Base-by-base conservation (phyloP, 805 yeast genomes). In the Yueomyces sp. region DNA sequence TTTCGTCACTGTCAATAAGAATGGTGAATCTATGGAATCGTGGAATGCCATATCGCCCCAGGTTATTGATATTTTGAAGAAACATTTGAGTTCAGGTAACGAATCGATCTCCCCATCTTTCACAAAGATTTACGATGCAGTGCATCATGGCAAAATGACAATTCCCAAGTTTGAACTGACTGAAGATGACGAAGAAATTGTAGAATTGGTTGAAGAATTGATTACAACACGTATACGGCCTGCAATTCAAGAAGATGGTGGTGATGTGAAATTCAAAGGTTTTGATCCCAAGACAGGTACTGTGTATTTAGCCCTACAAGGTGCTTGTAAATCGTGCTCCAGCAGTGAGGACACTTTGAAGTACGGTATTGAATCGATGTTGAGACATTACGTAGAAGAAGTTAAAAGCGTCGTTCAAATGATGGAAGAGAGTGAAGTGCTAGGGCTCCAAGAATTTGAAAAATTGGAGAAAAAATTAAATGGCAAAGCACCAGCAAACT, bases 231-330 rank as follows among this genome's bases (percentile, higher is more conserved):
- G 96, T 59, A 88, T 92, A 42, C 79, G 96, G 57, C 99, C 99
- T 1, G 96, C 97, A 1, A 87, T 92, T 45, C 95, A 87, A 66
- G 99, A 92, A 56, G 99, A 92, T 56, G 99, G 99, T 49, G 99
- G 99, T 33, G 97, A 92, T 57, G 80, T 92, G 48, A 88, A 85
- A 53, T 94, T 79, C 60, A 74, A 84, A 46, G 92, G 85, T 4
- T 88, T 85, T 58, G 85, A 85, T 45, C 86, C 82, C 49, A 85
- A 81, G 46, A 72, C 82, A 1, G 98, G 98, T 2, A 78, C 82
- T 11, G 97, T 94, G 5, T 84, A 77, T 60, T 74, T 92, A 53
- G 86, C 84, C 59, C 68, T 92, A 40, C 88, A 85, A 54, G 99
- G 99, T 41, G 97, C 98, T 5, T 92, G 99, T 65, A 81, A 94